These are phyloP conservation scores for Jimgerdemannia flammicorona DNA, from an alignment of 192 early-diverging fungal genomes.

Conservation along the genomic window DNA sequence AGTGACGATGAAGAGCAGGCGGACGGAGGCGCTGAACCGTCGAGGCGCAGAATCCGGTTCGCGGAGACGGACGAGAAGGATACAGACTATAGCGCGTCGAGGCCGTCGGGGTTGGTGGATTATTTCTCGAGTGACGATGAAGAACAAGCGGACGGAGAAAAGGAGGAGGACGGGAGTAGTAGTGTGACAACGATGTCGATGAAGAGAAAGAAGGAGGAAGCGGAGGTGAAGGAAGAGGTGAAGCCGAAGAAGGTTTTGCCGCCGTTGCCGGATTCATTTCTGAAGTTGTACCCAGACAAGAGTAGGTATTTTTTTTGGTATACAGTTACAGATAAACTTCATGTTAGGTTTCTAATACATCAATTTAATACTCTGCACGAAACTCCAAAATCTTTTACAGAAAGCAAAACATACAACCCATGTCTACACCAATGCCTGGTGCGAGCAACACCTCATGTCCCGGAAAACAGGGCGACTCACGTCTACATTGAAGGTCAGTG, in stretches of 20 bases:
- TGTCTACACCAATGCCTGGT: constrained; percentile 18
- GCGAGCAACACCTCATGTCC: constrained; percentile 32
- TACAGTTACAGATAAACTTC: no score
- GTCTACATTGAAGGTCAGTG: constrained; percentile 34
- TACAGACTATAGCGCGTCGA: no score
- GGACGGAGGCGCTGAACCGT: not conserved
- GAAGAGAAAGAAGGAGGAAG: no score
- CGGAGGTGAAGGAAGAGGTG: not conserved
- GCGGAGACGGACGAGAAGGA: no score
- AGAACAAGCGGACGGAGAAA: no score
- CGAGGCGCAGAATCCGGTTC: no score
- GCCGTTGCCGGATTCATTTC: not conserved
- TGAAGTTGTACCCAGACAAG: not conserved
- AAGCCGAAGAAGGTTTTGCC: not conserved
- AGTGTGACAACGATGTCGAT: not conserved
- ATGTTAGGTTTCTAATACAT: no score
- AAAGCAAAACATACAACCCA: not conserved
- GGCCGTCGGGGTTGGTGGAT: no score
- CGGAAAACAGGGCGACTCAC: no score
- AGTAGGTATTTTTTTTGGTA: not conserved
- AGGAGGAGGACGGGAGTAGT: no score
- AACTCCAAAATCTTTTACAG: not conserved
- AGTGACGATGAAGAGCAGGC: not conserved
- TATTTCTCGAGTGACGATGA: no score
- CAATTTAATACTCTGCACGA: no score